These are phyloP conservation scores for Termitomyces sp. DNA, from an alignment of 768 basidiomycete genomes.

Conservation along the genomic window DNA sequence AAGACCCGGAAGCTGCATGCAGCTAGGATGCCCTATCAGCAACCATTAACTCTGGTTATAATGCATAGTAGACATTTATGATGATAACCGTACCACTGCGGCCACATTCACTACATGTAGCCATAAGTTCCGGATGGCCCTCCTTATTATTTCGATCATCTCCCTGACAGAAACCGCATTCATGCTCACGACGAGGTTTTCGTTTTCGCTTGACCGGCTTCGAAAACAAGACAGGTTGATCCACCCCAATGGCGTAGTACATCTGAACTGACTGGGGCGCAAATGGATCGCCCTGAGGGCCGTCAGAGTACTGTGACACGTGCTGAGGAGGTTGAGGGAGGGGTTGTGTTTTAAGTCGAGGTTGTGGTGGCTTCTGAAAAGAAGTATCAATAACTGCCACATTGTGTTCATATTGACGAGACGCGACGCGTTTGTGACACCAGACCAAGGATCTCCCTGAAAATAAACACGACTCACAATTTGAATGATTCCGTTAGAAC, in stretches of 20 bases:
- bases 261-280: conserved; percentile 55
- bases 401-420: conserved; percentile 31
- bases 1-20: conserved; percentile 60
- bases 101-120: conserved; percentile 78
- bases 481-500: conserved; percentile 14
- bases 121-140: conserved; percentile 59
- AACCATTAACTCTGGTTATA: conserved; percentile 1
- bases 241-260: conserved; percentile 44
- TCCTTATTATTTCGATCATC: conserved; percentile 52
- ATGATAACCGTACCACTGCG: conserved; percentile 58
- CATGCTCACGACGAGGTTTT: conserved; percentile 45
- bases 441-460: conserved; percentile 20
- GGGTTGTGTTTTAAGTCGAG: conserved; percentile 16
- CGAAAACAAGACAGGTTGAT: conserved; percentile 31
- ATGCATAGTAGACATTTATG: not conserved
- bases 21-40: conserved; percentile 75
- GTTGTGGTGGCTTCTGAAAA: conserved; percentile 22
- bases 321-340: conserved; percentile 25
- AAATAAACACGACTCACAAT: conserved; percentile 33
- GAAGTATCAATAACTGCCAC: conserved; percentile 18
- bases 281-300: conserved; percentile 80
- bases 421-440: conserved; percentile 62
- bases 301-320: conserved; percentile 57
- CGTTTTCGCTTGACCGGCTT: conserved; percentile 46
- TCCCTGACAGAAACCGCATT: conserved; percentile 79